phyloP scores from a whole-genome alignment of 2,329 filamentous ascomycete species.

The Parasarocladium wereldwijsianum region DNA sequence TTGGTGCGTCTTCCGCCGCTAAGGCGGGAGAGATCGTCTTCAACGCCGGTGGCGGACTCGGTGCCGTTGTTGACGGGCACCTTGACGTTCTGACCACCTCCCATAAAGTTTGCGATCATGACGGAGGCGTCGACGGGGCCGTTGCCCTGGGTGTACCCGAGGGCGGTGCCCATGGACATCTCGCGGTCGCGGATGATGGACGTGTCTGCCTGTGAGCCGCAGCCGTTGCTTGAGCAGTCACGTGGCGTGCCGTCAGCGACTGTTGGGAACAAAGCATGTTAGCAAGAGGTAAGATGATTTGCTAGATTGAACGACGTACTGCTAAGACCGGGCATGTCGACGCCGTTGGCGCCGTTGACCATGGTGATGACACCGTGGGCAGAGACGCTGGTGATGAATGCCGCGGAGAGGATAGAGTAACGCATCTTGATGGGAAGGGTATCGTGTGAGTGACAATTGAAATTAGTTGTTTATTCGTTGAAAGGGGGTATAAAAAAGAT shows the following conservation, averaged over 20 bases:
- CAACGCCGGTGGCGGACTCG: constrained; percentile 23
- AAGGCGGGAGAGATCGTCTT: constrained; percentile 23
- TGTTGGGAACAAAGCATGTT: constrained; percentile 10
- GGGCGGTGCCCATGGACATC: constrained; percentile 38
- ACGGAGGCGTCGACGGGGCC: constrained; percentile 41
- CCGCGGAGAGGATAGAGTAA: constrained; percentile 13
- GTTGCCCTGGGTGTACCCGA: constrained; percentile 48
- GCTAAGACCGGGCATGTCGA: constrained; percentile 44
- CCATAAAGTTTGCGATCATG: constrained; percentile 48
- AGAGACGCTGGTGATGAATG: constrained; percentile 30
- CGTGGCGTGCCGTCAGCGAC: constrained; percentile 53
- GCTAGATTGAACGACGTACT: constrained; percentile 9
- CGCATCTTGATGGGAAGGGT: constrained; percentile 16
- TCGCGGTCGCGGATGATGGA: constrained; percentile 51
- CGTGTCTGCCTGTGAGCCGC: constrained; percentile 56
- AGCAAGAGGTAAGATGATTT: constrained; percentile 4
- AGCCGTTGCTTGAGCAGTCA: constrained; percentile 45
- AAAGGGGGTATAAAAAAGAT: too few species aligned
- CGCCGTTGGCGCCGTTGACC: constrained; percentile 44
- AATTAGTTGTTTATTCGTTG: too few species aligned
- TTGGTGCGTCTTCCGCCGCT: constrained; percentile 10
- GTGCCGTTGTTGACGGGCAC: constrained; percentile 24
- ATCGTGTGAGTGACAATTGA: too few species aligned
- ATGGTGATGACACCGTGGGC: constrained; percentile 44
- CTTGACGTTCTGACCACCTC: constrained; percentile 11